Evolutionary conservation across 352 stramenopile genomes (phyloP), one percentile per base, ranked within the genome.

Genomic region (Globisporangium yorkense): DNA sequence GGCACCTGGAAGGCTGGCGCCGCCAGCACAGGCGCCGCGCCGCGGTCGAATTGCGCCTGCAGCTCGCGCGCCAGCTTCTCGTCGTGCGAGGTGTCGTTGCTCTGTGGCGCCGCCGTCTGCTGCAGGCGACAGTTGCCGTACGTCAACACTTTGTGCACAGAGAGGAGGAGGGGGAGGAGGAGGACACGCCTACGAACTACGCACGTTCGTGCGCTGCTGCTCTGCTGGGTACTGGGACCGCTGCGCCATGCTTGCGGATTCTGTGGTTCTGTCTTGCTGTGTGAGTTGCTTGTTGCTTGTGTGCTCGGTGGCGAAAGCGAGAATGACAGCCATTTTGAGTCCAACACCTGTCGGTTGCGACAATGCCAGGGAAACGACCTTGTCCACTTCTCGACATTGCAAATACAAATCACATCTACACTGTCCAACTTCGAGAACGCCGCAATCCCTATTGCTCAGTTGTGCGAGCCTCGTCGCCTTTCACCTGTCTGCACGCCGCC

Each of bases 21-120:
- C 20, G 78, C 78, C 15, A 87, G 18, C 16, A 76, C 72, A 51
- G 71, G 56, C 20, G 55, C 35, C 52, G 63, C 35, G 16, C 66
- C 62, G 48, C 71, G 67, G 65, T 88, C 62, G 56, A 75, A 79
- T 51, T 88, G 66, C 20, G 55, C 53, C 57, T 90, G 81, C 39
- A 91, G 63, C 61, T 74, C 60, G 16, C 72, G 70, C 16, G 81
- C 81, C 51, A 88, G 48, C 51, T 76, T 67, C 55, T 84, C 75
- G 47, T 89, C 80, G 9, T 60, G 54, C 3, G 69, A 72, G 16
- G 67, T 78, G 59, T 75, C 69, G 39, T 51, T 52, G 12, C 47
- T 40, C 6, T 24, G 27, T 5, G 6, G 16, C 8, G 35, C 1
- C 21, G n/a, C 44, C 27, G 27, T 45, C n/a, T 29, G 21, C 37